Evolutionary conservation across 1,284 basidiomycete species (phyloP), one percentile per base, ranked within the genome.

Genomic region (Ustilago esculenta): DNA sequence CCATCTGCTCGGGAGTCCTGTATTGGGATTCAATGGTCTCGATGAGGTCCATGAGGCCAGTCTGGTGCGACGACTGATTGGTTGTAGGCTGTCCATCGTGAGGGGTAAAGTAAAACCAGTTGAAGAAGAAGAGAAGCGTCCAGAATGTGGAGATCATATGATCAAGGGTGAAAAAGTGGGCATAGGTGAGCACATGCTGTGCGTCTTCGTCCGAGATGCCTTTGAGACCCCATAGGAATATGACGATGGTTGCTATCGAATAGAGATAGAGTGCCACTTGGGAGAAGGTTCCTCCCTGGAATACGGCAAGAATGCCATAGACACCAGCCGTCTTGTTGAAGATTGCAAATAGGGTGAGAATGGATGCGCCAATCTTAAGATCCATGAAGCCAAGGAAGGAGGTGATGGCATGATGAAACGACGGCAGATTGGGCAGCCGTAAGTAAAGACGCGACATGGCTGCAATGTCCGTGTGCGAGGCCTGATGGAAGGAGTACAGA

Each of bases 291-390:
- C 92, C 93, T 33, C 92, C 92, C 2, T 89, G 90, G 71, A 95
- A 85, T 66, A 95, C 87, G 14, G 94, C 93, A 47, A 98, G 89
- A 68, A 99, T 88, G 49, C 95, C 95, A 82, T 97, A 99, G 15
- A 98, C 87, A 54, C 95, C 95, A 14, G 95, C 95, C 49, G 94
- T 94, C 84, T 99, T 99, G 87, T 99, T 98, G 74, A 99, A 87
- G 48, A 96, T 85, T 1, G 77, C 78, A 39, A 81, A 81, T 1
- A 81, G 63, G 2, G 79, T 79, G 24, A 81, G 45, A 41, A 81
- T 76, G 43, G 76, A 73, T n/a, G 67, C 65, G 17, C 80, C 80
- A 27, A 78, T 55, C 67, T 81, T 81, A 61, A 81, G 75, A 34
- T 81, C 79, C 59, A 81, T 69, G 29, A 81, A 70, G 2, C 75